Evolutionary conservation across 2,329 filamentous ascomycete species (phyloP).

Genomic region (Chaetomiaceae sp.): DNA sequence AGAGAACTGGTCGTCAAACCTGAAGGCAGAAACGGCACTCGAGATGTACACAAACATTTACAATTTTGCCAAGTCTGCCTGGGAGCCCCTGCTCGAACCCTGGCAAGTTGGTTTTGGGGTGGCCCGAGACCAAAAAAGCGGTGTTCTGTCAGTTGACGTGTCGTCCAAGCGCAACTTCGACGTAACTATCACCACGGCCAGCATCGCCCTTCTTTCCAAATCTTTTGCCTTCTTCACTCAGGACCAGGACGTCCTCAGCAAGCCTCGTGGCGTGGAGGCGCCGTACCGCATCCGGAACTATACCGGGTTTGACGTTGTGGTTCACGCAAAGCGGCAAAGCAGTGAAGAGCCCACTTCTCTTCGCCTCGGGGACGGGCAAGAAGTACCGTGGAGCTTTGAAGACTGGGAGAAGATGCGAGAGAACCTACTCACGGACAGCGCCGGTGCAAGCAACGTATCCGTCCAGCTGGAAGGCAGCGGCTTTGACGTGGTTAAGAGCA

Average conservation of each 20-base stretch:
- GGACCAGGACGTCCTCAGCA: slow-evolving; percentile 87
- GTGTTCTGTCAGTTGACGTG: slow-evolving; percentile 76
- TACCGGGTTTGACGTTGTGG: slow-evolving; percentile 83
- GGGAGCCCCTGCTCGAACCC: slow-evolving; percentile 94
- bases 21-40: slow-evolving; percentile 84
- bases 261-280: slow-evolving; percentile 84
- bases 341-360: slow-evolving; percentile 68
- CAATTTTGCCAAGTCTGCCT: slow-evolving; percentile 98
- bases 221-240: slow-evolving; percentile 85
- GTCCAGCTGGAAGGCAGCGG: slow-evolving; percentile 87
- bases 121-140: slow-evolving; percentile 69
- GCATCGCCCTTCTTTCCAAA: slow-evolving; percentile 88
- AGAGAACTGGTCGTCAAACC: slow-evolving; percentile 82
- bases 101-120: slow-evolving; percentile 94
- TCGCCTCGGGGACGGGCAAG: slow-evolving; percentile 80
- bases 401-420: slow-evolving; percentile 96
- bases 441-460: slow-evolving; percentile 68
- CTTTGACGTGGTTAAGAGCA: slow-evolving; percentile 84
- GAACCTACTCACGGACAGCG: slow-evolving; percentile 78
- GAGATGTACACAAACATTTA: slow-evolving; percentile 96
- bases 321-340: slow-evolving; percentile 69
- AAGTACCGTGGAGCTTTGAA: slow-evolving; percentile 93
- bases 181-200: slow-evolving; percentile 86
- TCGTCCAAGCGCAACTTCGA: slow-evolving; percentile 89
- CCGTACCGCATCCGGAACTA: slow-evolving; percentile 94